Conservation (phyloP, 371 early-diverging fungal species). For the Scutellospora calospora region DNA sequence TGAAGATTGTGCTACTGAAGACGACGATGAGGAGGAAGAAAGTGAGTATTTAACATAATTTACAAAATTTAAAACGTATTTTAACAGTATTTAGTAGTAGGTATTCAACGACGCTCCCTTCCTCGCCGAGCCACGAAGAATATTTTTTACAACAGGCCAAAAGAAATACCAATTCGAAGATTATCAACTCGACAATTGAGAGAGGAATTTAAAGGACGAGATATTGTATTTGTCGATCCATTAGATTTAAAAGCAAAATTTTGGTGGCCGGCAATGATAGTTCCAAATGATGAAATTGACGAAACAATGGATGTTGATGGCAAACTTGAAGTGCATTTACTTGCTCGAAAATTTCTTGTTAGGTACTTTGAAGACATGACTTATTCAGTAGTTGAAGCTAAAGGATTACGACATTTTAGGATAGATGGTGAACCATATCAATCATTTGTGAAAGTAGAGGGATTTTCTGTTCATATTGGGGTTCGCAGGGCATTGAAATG, state of each 20-base stretch:
- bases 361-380: conserved; percentile 43
- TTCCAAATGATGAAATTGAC: conserved; percentile 40
- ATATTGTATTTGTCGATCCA: conserved; percentile 39
- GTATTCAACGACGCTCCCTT: neutral
- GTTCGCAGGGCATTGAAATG: conserved; percentile 48
- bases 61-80: neutral
- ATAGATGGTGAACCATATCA: conserved; percentile 21
- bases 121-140: neutral
- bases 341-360: conserved; percentile 26
- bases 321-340: conserved; percentile 20
- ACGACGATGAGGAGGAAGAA: neutral
- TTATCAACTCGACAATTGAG: neutral
- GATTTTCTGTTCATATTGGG: conserved; percentile 32
- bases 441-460: conserved; percentile 8
- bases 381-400: conserved; percentile 28
- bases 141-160: neutral
- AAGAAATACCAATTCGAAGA: neutral
- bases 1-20: neutral
- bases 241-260: conserved; percentile 29
- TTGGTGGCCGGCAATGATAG: conserved; percentile 45
- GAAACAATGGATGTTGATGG: conserved; percentile 39
- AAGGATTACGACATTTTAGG: conserved; percentile 25
- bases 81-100: neutral
- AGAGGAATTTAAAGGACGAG: conserved; percentile 21
- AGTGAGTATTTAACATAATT: neutral